Percentiles rank a stretch among this genome's conserved stretches.
phyloP scores from a whole-genome alignment of 306 rosid species.

The Cicer chorassanicum region DNA sequence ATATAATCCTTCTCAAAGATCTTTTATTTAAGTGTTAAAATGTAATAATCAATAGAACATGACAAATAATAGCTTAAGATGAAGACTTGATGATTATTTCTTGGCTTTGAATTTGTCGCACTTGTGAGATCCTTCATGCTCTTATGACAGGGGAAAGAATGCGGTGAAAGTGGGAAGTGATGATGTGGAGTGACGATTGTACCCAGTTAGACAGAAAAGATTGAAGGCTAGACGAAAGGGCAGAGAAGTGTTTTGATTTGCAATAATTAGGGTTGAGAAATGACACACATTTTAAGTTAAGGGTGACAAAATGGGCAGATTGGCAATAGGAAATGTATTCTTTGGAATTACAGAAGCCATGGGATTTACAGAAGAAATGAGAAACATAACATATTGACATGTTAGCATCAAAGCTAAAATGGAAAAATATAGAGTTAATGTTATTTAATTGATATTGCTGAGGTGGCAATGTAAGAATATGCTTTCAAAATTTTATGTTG shows the following conservation, averaged over 20 bases:
- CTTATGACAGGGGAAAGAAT: not conserved
- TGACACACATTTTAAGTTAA: too few relatives aligned
- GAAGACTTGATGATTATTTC: constrained; percentile 52
- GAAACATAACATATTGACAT: not conserved
- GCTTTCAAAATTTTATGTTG: too few relatives aligned
- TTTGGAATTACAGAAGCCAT: too few relatives aligned
- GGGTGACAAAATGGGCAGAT: not conserved
- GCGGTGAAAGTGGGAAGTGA: not conserved
- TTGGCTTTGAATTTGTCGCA: constrained; percentile 72
- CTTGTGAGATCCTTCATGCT: not conserved
- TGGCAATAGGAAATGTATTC: too few relatives aligned
- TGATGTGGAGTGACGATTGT: not conserved
- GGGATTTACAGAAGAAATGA: not conserved
- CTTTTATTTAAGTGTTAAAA: constrained; percentile 42
- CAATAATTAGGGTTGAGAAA: not conserved
- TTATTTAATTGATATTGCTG: not conserved
- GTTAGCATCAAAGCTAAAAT: too few relatives aligned
- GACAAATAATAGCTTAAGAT: not conserved
- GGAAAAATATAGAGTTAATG: too few relatives aligned
- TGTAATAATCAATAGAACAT: not conserved
- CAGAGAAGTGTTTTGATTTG: not conserved
- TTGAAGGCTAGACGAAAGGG: too few relatives aligned
- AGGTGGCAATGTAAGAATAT: not conserved
- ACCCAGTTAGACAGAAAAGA: not conserved
- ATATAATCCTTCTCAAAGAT: constrained; percentile 66